These are phyloP conservation scores for Coemansia sp. DNA, from an alignment of 192 early-diverging fungal genomes.

Conservation along the genomic window DNA sequence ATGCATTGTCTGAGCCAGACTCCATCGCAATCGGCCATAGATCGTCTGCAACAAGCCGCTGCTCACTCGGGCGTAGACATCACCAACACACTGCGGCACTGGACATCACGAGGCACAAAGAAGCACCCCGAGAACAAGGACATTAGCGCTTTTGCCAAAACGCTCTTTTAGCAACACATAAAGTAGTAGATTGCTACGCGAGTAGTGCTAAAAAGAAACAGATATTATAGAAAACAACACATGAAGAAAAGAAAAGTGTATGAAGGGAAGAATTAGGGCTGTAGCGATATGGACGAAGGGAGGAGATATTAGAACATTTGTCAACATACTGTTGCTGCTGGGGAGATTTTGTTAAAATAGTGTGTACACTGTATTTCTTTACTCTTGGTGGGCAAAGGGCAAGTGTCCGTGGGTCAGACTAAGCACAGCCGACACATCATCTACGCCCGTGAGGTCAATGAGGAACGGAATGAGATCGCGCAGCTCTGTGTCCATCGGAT, in stretches of 20 bases:
- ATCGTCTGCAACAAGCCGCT: conserved; percentile 16
- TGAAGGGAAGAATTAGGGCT: not conserved
- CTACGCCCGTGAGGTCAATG: conserved; percentile 83
- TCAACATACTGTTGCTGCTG: not conserved
- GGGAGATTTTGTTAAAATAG: not conserved
- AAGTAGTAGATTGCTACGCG: not conserved
- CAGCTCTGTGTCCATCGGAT: conserved; percentile 93
- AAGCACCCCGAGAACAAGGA: conserved; percentile 8
- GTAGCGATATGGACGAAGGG: not conserved
- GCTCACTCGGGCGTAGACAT: conserved; percentile 9
- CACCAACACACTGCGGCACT: conserved; percentile 4
- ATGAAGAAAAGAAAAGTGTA: not conserved
- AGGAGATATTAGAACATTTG: conserved; percentile 2
- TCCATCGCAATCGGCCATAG: conserved; percentile 4
- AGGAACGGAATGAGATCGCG: conserved; percentile 93
- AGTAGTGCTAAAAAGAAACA: not conserved
- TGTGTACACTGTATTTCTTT: conserved; percentile 5
- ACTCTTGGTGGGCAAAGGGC: conserved; percentile 28
- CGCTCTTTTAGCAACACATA: conserved; percentile 13
- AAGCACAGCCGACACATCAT: conserved; percentile 83
- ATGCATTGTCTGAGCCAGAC: conserved; percentile 29
- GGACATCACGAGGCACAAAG: conserved; percentile 8
- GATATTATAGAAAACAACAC: not conserved
- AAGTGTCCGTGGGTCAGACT: conserved; percentile 50
- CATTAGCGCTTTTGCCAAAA: conserved; percentile 29